Conservation (phyloP, 2,329 filamentous ascomycete genomes). For the Mycocentrospora acerina region DNA sequence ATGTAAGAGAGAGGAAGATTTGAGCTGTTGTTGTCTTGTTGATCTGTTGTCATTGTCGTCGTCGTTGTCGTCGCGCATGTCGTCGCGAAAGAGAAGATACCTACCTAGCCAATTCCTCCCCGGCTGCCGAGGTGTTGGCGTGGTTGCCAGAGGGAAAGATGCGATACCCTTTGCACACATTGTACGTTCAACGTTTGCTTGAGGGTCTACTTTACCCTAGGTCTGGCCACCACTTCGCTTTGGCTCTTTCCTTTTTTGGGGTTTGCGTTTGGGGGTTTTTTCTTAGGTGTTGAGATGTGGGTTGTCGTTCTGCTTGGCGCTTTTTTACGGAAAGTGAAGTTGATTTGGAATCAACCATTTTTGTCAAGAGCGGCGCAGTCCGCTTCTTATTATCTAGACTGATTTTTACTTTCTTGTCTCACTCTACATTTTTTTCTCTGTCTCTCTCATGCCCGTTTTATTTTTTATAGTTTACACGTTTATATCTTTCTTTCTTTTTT, state of each 20-base stretch:
- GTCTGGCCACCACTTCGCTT: constrained; percentile 16
- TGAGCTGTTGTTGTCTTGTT: not conserved
- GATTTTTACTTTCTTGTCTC: not conserved
- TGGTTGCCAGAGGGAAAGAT: constrained; percentile 23
- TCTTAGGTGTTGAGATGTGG: constrained; percentile 34
- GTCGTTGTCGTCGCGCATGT: constrained; percentile 10
- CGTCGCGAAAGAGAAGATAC: constrained; percentile 25
- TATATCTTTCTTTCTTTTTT: constrained; percentile 1
- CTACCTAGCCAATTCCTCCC: constrained; percentile 30
- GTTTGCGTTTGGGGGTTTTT: constrained; percentile 21
- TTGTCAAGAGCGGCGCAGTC: not conserved
- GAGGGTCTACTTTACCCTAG: not conserved
- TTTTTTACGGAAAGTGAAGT: too few species aligned
- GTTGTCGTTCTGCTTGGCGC: constrained; percentile 27
- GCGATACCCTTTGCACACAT: constrained; percentile 41
- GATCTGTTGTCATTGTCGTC: constrained; percentile 8
- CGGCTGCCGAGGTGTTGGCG: constrained; percentile 22
- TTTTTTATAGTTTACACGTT: too few species aligned
- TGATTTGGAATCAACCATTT: constrained; percentile 2
- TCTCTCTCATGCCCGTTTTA: too few species aligned
- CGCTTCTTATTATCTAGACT: not conserved
- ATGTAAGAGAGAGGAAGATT: constrained; percentile 60
- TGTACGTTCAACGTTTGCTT: constrained; percentile 28
- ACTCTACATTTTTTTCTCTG: too few species aligned
- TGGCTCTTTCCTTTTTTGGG: constrained; percentile 19